phyloP scores from a whole-genome alignment of 1,139 yeast genomes.

The Saccharomyces hybrid region DNA sequence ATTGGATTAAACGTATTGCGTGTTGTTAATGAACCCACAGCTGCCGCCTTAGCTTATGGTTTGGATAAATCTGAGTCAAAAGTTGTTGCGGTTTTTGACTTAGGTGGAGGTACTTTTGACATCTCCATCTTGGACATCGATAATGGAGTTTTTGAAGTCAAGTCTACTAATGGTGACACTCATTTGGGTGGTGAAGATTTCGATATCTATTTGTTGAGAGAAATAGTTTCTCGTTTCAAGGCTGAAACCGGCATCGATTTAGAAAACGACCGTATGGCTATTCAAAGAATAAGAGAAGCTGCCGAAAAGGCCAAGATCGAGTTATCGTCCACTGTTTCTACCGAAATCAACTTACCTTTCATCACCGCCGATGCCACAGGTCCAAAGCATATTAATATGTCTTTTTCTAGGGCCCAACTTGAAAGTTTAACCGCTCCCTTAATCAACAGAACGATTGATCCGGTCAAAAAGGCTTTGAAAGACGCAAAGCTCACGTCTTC shows the following conservation, averaged over 20 bases:
- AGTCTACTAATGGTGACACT: conserved; percentile 98
- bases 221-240: conserved; percentile 88
- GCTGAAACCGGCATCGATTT: conserved; percentile 87
- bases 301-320: conserved; percentile 99
- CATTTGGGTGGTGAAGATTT: conserved; percentile 98
- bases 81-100: conserved; percentile 89
- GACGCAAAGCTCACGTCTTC: conserved; percentile 86
- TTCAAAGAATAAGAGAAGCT: conserved; percentile 99
- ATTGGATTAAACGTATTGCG: conserved; percentile 93
- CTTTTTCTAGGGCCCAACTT: conserved; percentile 86
- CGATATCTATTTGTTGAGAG: conserved; percentile 80
- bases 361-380: conserved; percentile 7
- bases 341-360: conserved; percentile 6
- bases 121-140: conserved; percentile 89
- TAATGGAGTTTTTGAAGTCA: conserved; percentile 95
- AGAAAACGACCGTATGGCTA: conserved; percentile 92
- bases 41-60: conserved; percentile 98
- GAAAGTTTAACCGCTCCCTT: conserved; percentile 87
- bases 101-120: conserved; percentile 99
- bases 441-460: conserved; percentile 89
- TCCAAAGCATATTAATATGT: conserved; percentile 33
- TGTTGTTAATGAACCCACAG: conserved; percentile 98
- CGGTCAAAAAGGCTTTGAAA: conserved; percentile 96
- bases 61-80: conserved; percentile 81
- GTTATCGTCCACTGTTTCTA: conserved; percentile 83